A percentile compares a stretch with the other conserved stretches of the same genome.
These are phyloP conservation scores for Cardiospermum halicacabum DNA, from an alignment of 345 rosid species.

Conservation along the genomic window DNA sequence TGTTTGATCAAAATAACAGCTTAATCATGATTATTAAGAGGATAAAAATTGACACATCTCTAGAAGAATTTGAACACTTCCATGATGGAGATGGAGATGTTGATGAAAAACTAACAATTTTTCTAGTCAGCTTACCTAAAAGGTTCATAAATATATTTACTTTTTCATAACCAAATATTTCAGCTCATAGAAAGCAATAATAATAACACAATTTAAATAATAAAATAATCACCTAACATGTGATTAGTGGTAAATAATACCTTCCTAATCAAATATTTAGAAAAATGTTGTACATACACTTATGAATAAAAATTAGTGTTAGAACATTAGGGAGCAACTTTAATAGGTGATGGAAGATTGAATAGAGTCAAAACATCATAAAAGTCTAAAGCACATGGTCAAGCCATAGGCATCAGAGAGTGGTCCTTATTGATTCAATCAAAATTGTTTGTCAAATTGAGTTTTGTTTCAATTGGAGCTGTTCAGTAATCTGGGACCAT, in stretches of 20 bases:
- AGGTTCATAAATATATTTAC: background rate
- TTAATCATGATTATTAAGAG: constrained; percentile 20
- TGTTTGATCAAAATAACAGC: constrained; percentile 4
- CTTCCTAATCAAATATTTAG: no score
- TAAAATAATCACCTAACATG: no score
- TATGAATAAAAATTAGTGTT: no score
- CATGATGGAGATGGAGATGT: background rate
- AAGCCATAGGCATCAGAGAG: no score
- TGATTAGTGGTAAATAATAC: no score
- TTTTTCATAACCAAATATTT: constrained; percentile 6
- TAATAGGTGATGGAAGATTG: no score
- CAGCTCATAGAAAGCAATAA: no score
- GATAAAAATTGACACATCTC: constrained; percentile 10
- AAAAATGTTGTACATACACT: no score
- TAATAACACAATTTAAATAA: no score
- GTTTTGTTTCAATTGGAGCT: background rate
- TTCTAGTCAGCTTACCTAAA: constrained; percentile 2
- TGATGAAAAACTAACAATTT: background rate
- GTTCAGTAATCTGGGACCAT: background rate
- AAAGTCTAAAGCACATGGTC: constrained; percentile 5
- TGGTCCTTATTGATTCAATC: background rate
- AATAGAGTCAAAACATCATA: constrained; percentile 6
- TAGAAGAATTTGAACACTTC: constrained; percentile 1
- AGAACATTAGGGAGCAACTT: no score
- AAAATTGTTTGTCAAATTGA: background rate